Evolutionary conservation across 176 grass and related monocot species (phyloP).

Genomic region (Phyllostachys edulis): DNA sequence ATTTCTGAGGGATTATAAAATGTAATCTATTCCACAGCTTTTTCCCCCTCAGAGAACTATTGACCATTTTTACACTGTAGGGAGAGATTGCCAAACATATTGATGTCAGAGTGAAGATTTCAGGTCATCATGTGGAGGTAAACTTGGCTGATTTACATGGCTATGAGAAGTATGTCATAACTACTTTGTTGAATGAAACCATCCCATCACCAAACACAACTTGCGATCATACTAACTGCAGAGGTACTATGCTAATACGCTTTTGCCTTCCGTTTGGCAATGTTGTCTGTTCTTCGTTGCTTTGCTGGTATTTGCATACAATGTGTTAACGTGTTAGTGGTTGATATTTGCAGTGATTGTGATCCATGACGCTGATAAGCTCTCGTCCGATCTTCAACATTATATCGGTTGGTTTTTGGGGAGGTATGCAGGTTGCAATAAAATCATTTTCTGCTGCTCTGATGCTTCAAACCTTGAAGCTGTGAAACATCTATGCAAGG

Average conservation of each 20-base stretch:
- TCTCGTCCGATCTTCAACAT: slow-evolving; percentile 60
- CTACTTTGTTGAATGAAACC: slow-evolving; percentile 57
- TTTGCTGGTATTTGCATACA: neutral
- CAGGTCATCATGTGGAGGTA: slow-evolving; percentile 62
- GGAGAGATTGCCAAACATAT: slow-evolving; percentile 59
- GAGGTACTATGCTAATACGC: slow-evolving; percentile 36
- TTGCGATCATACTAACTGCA: slow-evolving; percentile 45
- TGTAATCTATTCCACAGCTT: neutral
- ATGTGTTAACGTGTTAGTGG: neutral
- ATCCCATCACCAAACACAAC: slow-evolving; percentile 28
- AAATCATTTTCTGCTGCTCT: slow-evolving; percentile 62
- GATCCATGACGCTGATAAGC: slow-evolving; percentile 56
- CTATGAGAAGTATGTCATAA: slow-evolving; percentile 64
- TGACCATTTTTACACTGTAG: slow-evolving; percentile 11
- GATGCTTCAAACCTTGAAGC: slow-evolving; percentile 67
- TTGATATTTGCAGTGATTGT: slow-evolving; percentile 45
- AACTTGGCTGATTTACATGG: slow-evolving; percentile 65
- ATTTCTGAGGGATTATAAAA: neutral
- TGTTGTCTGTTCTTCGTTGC: neutral
- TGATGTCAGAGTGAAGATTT: slow-evolving; percentile 49
- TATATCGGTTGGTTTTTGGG: slow-evolving; percentile 61
- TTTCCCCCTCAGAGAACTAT: neutral
- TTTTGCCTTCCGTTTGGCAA: neutral
- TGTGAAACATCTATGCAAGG: slow-evolving; percentile 48
- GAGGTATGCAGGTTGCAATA: slow-evolving; percentile 56